Evolutionary conservation across 768 basidiomycete genomes (phyloP).

Genomic region (Lactifluus subvellereus): DNA sequence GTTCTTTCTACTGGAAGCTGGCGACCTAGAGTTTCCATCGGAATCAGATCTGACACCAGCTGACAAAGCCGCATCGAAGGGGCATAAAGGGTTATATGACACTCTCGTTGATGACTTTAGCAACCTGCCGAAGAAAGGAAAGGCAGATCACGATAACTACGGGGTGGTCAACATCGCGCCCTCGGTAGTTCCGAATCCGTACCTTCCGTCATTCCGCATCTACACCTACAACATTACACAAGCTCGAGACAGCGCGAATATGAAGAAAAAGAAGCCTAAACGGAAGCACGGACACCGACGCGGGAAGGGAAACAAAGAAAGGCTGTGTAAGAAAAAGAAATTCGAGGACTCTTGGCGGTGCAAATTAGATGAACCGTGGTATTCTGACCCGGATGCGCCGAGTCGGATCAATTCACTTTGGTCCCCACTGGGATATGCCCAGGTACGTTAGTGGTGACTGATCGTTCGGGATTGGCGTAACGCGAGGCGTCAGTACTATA

Average conservation of each 20-base stretch:
- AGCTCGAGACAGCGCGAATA: not conserved
- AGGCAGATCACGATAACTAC: constrained; percentile 57
- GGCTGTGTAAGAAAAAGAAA: constrained; percentile 43
- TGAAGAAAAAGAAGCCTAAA: constrained; percentile 26
- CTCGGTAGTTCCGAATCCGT: constrained; percentile 82
- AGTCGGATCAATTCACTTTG: constrained; percentile 63
- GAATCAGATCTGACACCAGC: constrained; percentile 16
- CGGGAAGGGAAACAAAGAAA: constrained; percentile 23
- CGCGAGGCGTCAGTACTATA: constrained; percentile 46
- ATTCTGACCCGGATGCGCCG: constrained; percentile 59
- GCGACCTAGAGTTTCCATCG: constrained; percentile 26
- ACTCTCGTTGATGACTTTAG: constrained; percentile 60
- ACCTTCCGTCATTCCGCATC: constrained; percentile 72
- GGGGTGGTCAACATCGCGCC: constrained; percentile 76
- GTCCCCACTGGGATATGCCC: constrained; percentile 78
- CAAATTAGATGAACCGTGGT: constrained; percentile 52
- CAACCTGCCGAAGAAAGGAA: constrained; percentile 48
- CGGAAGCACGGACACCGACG: constrained; percentile 47
- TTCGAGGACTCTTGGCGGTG: constrained; percentile 62
- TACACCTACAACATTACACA: constrained; percentile 75
- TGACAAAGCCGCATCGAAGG: constrained; percentile 14
- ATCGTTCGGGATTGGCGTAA: not conserved
- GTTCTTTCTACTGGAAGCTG: constrained; percentile 34
- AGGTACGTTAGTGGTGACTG: constrained; percentile 45
- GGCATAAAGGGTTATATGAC: constrained; percentile 43